These are phyloP conservation scores for Yamadazyma trypodendri DNA, from an alignment of 1,139 yeast genomes.

Conservation along the genomic window DNA sequence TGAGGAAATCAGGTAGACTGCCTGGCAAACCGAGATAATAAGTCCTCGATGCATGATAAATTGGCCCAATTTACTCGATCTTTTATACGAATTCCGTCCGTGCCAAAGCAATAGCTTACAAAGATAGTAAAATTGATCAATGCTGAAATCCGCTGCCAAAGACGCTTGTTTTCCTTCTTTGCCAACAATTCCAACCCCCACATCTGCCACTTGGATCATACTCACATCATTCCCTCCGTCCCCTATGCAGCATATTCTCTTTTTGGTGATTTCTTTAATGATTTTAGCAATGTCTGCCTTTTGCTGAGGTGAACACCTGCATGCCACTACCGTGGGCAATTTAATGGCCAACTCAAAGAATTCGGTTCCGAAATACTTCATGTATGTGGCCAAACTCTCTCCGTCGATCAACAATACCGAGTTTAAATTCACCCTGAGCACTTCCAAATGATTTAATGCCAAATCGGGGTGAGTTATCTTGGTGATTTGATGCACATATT, in stretches of 20 bases:
- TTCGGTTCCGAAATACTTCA: slow-evolving; percentile 62
- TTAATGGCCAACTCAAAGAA: slow-evolving; percentile 75
- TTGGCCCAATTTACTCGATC: slow-evolving; percentile 93
- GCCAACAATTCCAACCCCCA: slow-evolving; percentile 98
- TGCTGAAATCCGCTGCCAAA: slow-evolving; percentile 93
- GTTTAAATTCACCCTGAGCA: slow-evolving; percentile 60
- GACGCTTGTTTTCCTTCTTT: slow-evolving; percentile 98
- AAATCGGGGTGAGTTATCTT: slow-evolving; percentile 56
- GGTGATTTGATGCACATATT: slow-evolving; percentile 84
- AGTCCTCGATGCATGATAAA: slow-evolving; percentile 96
- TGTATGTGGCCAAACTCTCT: slow-evolving; percentile 72
- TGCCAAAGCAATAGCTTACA: slow-evolving; percentile 93
- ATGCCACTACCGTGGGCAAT: slow-evolving; percentile 92
- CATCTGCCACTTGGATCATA: slow-evolving; percentile 98
- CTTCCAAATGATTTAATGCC: slow-evolving; percentile 76
- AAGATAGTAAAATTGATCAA: slow-evolving; percentile 86
- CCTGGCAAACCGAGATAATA: slow-evolving; percentile 93
- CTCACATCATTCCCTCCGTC: slow-evolving; percentile 99
- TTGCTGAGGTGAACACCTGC: slow-evolving; percentile 98
- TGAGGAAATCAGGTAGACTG: slow-evolving; percentile 84
- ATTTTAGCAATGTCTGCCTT: slow-evolving; percentile 91
- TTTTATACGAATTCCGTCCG: slow-evolving; percentile 93
- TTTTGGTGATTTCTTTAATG: slow-evolving; percentile 77
- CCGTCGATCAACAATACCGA: slow-evolving; percentile 92
- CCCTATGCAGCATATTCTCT: slow-evolving; percentile 95